A percentile compares a stretch with the other conserved stretches of the same genome.
Conservation (phyloP, 345 rosid genomes). For the Cardamine chenopodiifolia region DNA sequence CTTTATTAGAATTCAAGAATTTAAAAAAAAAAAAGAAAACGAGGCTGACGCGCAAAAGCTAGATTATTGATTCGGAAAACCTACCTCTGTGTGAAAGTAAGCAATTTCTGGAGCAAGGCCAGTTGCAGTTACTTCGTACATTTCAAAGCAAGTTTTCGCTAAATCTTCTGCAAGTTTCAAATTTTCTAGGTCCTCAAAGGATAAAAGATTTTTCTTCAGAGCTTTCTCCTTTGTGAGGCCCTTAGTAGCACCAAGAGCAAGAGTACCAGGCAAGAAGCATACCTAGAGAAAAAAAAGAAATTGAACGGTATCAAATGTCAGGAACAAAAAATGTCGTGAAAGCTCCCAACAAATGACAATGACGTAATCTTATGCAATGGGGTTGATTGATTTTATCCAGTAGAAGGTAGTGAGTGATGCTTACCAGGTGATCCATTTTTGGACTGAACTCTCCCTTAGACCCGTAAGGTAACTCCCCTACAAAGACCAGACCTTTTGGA, state of each 20-base stretch:
- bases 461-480: constrained; percentile 93
- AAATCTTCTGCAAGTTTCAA: constrained; percentile 95
- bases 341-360: too few relatives aligned
- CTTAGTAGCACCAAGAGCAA: constrained; percentile 97
- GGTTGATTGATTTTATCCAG: constrained; percentile 2
- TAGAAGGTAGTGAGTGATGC: constrained; percentile 34
- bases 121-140: constrained; percentile 92
- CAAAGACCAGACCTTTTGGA: constrained; percentile 84
- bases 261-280: constrained; percentile 91
- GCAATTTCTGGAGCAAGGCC: constrained; percentile 99
- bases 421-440: constrained; percentile 99
- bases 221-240: constrained; percentile 84
- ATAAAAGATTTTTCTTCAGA: constrained; percentile 72
- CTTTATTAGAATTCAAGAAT: constrained; percentile 35
- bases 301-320: background rate
- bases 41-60: constrained; percentile 11
- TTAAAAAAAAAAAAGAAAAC: constrained; percentile 17
- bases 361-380: background rate
- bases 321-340: constrained; percentile 2
- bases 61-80: constrained; percentile 15
- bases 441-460: constrained; percentile 78
- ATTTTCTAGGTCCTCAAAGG: constrained; percentile 87
- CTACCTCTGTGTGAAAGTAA: constrained; percentile 87
- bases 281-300: constrained; percentile 51
- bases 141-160: constrained; percentile 89